Percentiles rank a stretch among this genome's conserved stretches.
phyloP scores from a whole-genome alignment of 768 basidiomycete genomes.

The Boletus sp. region DNA sequence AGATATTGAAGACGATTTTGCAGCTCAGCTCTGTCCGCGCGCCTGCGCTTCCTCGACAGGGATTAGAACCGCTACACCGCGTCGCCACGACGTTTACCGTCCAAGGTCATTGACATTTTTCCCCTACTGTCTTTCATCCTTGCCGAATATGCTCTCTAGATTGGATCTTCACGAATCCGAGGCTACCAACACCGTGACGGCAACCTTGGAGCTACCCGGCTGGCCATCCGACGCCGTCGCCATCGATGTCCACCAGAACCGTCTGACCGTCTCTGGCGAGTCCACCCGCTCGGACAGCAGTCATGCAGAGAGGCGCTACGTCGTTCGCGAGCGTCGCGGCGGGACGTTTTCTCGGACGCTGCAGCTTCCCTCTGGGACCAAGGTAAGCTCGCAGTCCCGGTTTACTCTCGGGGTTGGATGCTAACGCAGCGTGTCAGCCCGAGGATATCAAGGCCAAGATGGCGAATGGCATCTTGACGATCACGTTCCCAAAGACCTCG shows the following conservation, averaged over 20 bases:
- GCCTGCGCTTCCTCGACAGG: not conserved
- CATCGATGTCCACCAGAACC: conserved; percentile 44
- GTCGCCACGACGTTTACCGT: not conserved
- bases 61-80: not conserved
- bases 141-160: conserved; percentile 14
- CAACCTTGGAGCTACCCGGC: conserved; percentile 56
- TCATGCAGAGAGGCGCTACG: conserved; percentile 36
- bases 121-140: not conserved
- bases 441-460: conserved; percentile 47
- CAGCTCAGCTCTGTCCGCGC: conserved; percentile 10
- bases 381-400: conserved; percentile 29
- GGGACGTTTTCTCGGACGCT: conserved; percentile 48
- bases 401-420: not conserved
- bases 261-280: conserved; percentile 48
- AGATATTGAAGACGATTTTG: conserved; percentile 25
- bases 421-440: conserved; percentile 26
- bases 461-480: conserved; percentile 45
- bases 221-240: conserved; percentile 45
- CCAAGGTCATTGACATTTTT: conserved; percentile 19
- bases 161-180: conserved; percentile 48
- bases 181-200: conserved; percentile 41
- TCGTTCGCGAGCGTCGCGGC: conserved; percentile 41
- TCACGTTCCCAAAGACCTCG: no score
- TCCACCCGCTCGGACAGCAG: conserved; percentile 29
- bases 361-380: conserved; percentile 43